Evolutionary conservation across 2,329 filamentous ascomycete species (phyloP), one percentile per base, ranked within the genome.

Genomic region (Knufia petricola): DNA sequence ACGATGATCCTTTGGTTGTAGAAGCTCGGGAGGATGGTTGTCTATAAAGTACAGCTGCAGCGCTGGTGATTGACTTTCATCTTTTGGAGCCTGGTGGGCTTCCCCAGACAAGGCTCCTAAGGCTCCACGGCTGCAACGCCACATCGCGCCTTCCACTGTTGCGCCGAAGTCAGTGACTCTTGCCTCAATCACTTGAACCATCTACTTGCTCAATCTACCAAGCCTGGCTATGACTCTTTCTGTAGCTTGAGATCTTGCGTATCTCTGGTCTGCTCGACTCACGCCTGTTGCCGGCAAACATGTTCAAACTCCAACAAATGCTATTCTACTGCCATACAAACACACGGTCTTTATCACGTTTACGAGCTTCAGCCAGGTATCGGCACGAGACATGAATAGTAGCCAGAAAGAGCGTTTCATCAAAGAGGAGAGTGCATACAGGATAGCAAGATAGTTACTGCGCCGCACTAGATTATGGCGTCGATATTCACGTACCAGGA

Each of bases 401-500:
- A 30, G 13, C 13, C 38, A 10, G n/a, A 30, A 23, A 50, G 46
- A 40, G 44, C 36, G 17, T 45, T 26, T 44, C 53, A 37, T 13
- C 26, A 17, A 15, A 38, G 2, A 17, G 10, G n/a, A 3, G 13
- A 28, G 12, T 12, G 39, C 26, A 37, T 41, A 34, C 19, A n/a
- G n/a, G n/a, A n/a, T n/a, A n/a, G n/a, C n/a, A n/a, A n/a, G n/a
- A n/a, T n/a, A n/a, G n/a, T n/a, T n/a, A n/a, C n/a, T 20, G 19
- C 12, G n/a, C n/a, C 17, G 8, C 6, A 30, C 9, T 32, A 15
- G n/a, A 30, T 32, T 3, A 94, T 92, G 86, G 90, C 92, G 50
- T 95, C 90, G 10, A 87, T 98, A 58, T 98, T 98, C 64, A 95
- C 90, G 0, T 98, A 86, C 63, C 87, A 95, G 53, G 82, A 87